These are phyloP conservation scores for Chaetomidium leptoderma DNA, from an alignment of 495 filamentous ascomycete genomes.

Conservation along the genomic window DNA sequence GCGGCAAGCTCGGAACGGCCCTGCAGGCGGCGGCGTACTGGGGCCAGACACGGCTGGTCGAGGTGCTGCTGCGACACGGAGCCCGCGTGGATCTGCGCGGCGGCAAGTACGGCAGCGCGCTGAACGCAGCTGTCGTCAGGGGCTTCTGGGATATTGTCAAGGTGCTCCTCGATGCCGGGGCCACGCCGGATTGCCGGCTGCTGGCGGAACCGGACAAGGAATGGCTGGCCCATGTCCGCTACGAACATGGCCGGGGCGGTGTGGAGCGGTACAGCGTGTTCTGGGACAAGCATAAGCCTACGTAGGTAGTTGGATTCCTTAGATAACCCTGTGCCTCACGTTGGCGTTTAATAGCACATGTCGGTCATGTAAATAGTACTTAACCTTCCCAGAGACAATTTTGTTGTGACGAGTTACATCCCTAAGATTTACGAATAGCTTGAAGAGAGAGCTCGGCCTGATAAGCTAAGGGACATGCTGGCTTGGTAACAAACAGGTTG, in stretches of 20 bases:
- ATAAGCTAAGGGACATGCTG: too few species aligned
- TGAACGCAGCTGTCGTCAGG: not conserved
- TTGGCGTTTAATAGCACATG: too few species aligned
- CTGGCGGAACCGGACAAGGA: not conserved
- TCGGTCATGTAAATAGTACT: too few species aligned
- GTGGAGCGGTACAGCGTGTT: not conserved
- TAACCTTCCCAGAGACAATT: too few species aligned
- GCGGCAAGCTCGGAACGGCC: not conserved
- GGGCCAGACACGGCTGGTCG: not conserved
- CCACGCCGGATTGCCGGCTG: not conserved
- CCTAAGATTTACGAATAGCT: too few species aligned
- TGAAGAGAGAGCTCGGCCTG: too few species aligned
- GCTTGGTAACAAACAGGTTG: too few species aligned
- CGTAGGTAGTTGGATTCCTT: too few species aligned
- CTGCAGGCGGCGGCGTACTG: not conserved
- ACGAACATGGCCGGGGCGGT: not conserved
- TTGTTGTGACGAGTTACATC: too few species aligned
- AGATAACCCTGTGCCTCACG: too few species aligned
- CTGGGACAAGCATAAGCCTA: constrained; percentile 6
- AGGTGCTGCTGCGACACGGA: not conserved
- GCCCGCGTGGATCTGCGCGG: not conserved
- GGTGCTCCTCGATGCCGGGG: not conserved
- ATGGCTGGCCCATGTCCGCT: not conserved
- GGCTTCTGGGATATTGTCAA: constrained; percentile 1
- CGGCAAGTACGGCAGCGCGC: not conserved